phyloP scores from a whole-genome alignment of 1,139 yeast genomes.

The Hansenula lynferdii region DNA sequence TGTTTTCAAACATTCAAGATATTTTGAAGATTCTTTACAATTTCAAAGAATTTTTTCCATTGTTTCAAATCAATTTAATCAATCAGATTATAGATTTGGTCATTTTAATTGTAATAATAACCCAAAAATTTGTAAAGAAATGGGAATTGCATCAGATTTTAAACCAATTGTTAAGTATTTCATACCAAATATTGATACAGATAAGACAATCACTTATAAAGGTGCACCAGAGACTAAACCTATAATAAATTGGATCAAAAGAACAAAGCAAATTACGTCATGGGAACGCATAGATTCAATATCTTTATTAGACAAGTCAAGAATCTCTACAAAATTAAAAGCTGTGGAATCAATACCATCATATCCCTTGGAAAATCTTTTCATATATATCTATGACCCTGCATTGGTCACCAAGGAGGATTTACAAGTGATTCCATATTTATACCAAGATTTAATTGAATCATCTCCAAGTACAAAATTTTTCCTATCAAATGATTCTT shows the following conservation, averaged over 20 bases:
- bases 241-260: slow-evolving; percentile 32
- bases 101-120: slow-evolving; percentile 57
- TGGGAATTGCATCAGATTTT: slow-evolving; percentile 30
- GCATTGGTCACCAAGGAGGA: slow-evolving; percentile 54
- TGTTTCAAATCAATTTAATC: slow-evolving; percentile 41
- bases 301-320: slow-evolving; percentile 16
- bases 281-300: slow-evolving; percentile 34
- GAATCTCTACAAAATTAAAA: slow-evolving; percentile 4
- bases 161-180: slow-evolving; percentile 34
- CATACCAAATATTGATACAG: slow-evolving; percentile 31
- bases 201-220: slow-evolving; percentile 28
- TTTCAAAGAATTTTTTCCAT: slow-evolving; percentile 54
- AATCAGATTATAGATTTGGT: slow-evolving; percentile 40
- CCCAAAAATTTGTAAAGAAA: slow-evolving; percentile 42
- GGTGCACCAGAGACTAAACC: slow-evolving; percentile 19
- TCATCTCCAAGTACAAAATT: slow-evolving; percentile 53
- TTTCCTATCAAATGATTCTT: slow-evolving; percentile 46
- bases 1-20: slow-evolving; percentile 31
- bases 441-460: slow-evolving; percentile 53
- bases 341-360: slow-evolving; percentile 26
- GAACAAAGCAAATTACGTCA: slow-evolving; percentile 30
- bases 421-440: slow-evolving; percentile 50
- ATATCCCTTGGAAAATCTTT: slow-evolving; percentile 29
- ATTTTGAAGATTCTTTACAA: slow-evolving; percentile 46
- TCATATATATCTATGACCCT: slow-evolving; percentile 52